Evolutionary conservation across 495 filamentous ascomycete species (phyloP).

Genomic region (Talaromyces proteolyticus): DNA sequence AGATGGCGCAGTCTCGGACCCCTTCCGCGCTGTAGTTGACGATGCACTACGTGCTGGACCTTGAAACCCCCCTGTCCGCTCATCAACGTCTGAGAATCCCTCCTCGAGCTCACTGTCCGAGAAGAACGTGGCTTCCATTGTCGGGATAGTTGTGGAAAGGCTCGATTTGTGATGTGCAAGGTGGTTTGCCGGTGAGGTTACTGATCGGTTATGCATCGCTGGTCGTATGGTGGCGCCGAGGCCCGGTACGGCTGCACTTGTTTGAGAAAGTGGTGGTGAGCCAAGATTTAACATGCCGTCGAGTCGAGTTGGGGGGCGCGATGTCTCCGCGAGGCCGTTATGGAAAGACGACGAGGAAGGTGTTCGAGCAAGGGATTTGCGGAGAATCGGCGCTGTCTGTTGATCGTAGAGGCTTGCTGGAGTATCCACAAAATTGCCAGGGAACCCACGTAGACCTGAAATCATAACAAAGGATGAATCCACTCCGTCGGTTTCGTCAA

Average conservation of each 20-base stretch:
- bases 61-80: constrained; percentile 31
- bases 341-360: constrained; percentile 77
- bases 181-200: constrained; percentile 63
- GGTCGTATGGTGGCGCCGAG: constrained; percentile 35
- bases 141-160: constrained; percentile 17
- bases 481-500: constrained; percentile 56
- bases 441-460: constrained; percentile 53
- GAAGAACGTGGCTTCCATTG: constrained; percentile 45
- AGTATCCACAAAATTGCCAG: constrained; percentile 62
- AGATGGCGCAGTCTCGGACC: constrained; percentile 51
- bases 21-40: constrained; percentile 35
- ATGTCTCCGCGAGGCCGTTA: constrained; percentile 74
- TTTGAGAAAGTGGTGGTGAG: constrained; percentile 7
- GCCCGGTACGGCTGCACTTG: constrained; percentile 10
- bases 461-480: constrained; percentile 32
- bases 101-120: constrained; percentile 52
- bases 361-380: constrained; percentile 70
- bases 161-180: constrained; percentile 38
- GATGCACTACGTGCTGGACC: constrained; percentile 47
- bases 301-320: constrained; percentile 47
- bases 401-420: constrained; percentile 89
- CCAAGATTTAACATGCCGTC: constrained; percentile 54
- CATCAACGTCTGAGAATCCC: constrained; percentile 39
- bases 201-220: constrained; percentile 61
- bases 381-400: constrained; percentile 84